Conservation (phyloP, 139 green algal genomes). For the Marvania coccoides region DNA sequence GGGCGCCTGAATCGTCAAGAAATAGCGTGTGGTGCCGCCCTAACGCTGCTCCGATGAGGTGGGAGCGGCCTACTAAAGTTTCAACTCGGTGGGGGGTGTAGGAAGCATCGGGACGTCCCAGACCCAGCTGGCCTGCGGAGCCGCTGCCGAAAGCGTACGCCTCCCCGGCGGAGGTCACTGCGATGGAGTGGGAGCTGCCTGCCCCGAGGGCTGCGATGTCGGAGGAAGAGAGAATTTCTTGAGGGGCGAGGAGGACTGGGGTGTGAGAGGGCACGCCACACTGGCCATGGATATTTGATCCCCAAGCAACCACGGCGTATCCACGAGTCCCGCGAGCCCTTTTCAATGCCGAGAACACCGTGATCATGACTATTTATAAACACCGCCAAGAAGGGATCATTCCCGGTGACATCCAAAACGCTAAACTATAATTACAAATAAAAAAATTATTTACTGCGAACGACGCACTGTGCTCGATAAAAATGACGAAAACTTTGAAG, state of each 20-base stretch:
- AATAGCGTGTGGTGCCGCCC: conserved; percentile 59
- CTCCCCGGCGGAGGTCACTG: conserved; percentile 27
- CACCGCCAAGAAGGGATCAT: not conserved
- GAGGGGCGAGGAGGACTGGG: not conserved
- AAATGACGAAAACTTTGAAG: not conserved
- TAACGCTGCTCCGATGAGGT: conserved; percentile 31
- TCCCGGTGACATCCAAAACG: not conserved
- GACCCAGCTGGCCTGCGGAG: conserved; percentile 53
- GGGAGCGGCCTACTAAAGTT: conserved; percentile 39
- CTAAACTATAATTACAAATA: too few species aligned
- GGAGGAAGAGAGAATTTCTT: not conserved
- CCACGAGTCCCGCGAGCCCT: not conserved
- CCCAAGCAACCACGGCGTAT: not conserved
- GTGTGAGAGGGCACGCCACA: not conserved
- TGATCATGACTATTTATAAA: not conserved
- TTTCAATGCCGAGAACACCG: not conserved
- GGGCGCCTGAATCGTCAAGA: conserved; percentile 30
- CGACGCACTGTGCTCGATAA: not conserved
- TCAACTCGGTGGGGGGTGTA: conserved; percentile 39
- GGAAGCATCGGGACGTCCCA: conserved; percentile 30
- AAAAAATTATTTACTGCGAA: too few species aligned
- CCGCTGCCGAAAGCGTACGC: conserved; percentile 53
- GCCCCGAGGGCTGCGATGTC: conserved; percentile 18
- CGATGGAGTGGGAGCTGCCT: conserved; percentile 33
- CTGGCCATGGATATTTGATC: not conserved